Percentiles rank a stretch among this genome's conserved stretches.
These are phyloP conservation scores for Tuber aestivum DNA, from an alignment of 495 filamentous ascomycete genomes.

Conservation along the genomic window DNA sequence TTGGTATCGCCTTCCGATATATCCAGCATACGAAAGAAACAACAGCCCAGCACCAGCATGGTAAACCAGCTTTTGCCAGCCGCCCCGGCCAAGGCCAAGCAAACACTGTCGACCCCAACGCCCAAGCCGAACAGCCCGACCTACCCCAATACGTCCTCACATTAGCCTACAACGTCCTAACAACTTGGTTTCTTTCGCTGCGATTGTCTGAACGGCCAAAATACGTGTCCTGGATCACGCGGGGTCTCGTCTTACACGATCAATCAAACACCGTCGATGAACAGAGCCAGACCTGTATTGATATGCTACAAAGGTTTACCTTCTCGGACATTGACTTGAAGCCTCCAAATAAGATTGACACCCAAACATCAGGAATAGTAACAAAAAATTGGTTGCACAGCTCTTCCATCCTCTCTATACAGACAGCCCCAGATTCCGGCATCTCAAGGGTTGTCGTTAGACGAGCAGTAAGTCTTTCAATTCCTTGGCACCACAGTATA, in stretches of 20 bases:
- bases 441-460: slow-evolving; percentile 45
- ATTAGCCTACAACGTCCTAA: slow-evolving; percentile 88
- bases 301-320: slow-evolving; percentile 89
- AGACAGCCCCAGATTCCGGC: slow-evolving; percentile 67
- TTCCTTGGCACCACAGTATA: background rate
- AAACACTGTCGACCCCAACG: slow-evolving; percentile 17
- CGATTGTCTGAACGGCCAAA: slow-evolving; percentile 74
- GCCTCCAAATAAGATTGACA: slow-evolving; percentile 31
- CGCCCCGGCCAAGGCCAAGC: slow-evolving; percentile 13
- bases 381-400: slow-evolving; percentile 78
- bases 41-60: slow-evolving; percentile 19
- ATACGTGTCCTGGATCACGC: slow-evolving; percentile 88
- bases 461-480: slow-evolving; percentile 33
- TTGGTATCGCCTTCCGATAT: slow-evolving; percentile 90
- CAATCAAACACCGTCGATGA: slow-evolving; percentile 80
- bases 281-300: slow-evolving; percentile 85
- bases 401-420: slow-evolving; percentile 77
- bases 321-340: slow-evolving; percentile 67
- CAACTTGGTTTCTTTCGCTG: slow-evolving; percentile 90
- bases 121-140: slow-evolving; percentile 49
- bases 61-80: slow-evolving; percentile 14
- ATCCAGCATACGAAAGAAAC: slow-evolving; percentile 65
- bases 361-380: slow-evolving; percentile 47
- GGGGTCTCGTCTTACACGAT: slow-evolving; percentile 64
- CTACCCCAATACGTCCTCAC: slow-evolving; percentile 87